Percentiles rank a stretch among this genome's conserved stretches.
Conservation (phyloP, 2,329 filamentous ascomycete genomes). For the Metarhizium anisopliae region DNA sequence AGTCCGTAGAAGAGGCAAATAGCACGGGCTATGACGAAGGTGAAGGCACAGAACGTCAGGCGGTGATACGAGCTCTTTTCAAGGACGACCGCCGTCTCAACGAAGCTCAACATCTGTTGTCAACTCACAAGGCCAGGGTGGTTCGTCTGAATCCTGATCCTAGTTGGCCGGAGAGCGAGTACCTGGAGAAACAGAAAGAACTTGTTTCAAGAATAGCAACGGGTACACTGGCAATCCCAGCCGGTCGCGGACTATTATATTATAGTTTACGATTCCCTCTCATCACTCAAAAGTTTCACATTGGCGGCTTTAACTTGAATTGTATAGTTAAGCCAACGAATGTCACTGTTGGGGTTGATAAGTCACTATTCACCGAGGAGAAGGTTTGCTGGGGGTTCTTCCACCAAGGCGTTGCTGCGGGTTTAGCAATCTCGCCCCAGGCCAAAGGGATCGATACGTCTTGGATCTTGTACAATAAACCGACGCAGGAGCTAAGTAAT, state of each 20-base stretch:
- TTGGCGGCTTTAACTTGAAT: slow-evolving; percentile 83
- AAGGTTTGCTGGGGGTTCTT: slow-evolving; percentile 99
- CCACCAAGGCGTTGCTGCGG: slow-evolving; percentile 89
- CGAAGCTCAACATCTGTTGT: slow-evolving; percentile 78
- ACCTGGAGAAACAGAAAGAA: slow-evolving; percentile 87
- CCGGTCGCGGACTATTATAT: slow-evolving; percentile 79
- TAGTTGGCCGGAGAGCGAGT: slow-evolving; percentile 74
- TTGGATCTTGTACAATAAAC: slow-evolving; percentile 98
- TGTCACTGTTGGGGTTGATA: slow-evolving; percentile 88
- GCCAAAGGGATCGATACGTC: slow-evolving; percentile 95
- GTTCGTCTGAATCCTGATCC: slow-evolving; percentile 69
- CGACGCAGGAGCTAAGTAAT: slow-evolving; percentile 75
- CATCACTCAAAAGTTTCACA: slow-evolving; percentile 83
- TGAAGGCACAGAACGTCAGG: slow-evolving; percentile 73
- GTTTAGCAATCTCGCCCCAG: slow-evolving; percentile 78
- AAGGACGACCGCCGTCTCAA: slow-evolving; percentile 82
- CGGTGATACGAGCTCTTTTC: slow-evolving; percentile 80
- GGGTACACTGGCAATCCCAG: slow-evolving; percentile 79
- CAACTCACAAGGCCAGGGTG: slow-evolving; percentile 70
- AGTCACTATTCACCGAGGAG: slow-evolving; percentile 79
- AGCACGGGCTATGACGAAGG: slow-evolving; percentile 62
- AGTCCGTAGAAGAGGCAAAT: slow-evolving; percentile 50
- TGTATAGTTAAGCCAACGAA: slow-evolving; percentile 89
- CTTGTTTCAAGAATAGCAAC: slow-evolving; percentile 79
- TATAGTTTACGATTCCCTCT: slow-evolving; percentile 82